Evolutionary conservation across 2,329 filamentous ascomycete genomes (phyloP).

Genomic region (Diaporthe sp.): DNA sequence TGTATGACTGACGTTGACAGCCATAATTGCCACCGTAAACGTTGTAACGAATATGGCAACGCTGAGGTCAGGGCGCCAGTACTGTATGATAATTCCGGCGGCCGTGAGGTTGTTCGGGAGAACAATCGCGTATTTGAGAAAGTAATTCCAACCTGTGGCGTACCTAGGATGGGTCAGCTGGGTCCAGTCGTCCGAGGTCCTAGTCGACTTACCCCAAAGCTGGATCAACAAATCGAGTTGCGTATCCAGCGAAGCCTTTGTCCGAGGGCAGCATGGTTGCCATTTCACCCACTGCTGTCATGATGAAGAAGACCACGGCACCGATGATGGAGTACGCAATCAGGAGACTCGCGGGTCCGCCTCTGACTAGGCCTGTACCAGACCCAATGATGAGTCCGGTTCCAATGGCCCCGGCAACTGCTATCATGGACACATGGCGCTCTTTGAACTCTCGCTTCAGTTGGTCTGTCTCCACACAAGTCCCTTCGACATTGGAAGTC

Average conservation of each 20-base stretch:
- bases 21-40: constrained; percentile 51
- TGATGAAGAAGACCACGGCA: constrained; percentile 68
- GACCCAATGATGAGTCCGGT: constrained; percentile 65
- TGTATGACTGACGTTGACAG: constrained; percentile 49
- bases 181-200: not conserved
- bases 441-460: constrained; percentile 22
- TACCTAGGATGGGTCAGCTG: constrained; percentile 45
- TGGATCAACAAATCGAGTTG: constrained; percentile 49
- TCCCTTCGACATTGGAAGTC: not conserved
- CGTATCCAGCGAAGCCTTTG: constrained; percentile 49
- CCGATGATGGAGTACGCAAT: constrained; percentile 58
- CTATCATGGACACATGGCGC: constrained; percentile 30
- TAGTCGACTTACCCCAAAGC: constrained; percentile 46
- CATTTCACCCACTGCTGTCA: constrained; percentile 58
- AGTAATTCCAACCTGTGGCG: constrained; percentile 62
- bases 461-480: not conserved
- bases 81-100: constrained; percentile 54
- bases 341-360: constrained; percentile 57
- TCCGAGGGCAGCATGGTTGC: constrained; percentile 47
- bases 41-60: constrained; percentile 54
- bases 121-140: constrained; percentile 58
- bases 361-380: constrained; percentile 61
- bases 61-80: constrained; percentile 55
- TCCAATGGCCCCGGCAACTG: constrained; percentile 38
- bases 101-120: constrained; percentile 56